Percentiles rank a stretch among this genome's conserved stretches.
Evolutionary conservation across 192 early-diverging fungal genomes (phyloP).

Genomic region (Obelidium mucronatum): DNA sequence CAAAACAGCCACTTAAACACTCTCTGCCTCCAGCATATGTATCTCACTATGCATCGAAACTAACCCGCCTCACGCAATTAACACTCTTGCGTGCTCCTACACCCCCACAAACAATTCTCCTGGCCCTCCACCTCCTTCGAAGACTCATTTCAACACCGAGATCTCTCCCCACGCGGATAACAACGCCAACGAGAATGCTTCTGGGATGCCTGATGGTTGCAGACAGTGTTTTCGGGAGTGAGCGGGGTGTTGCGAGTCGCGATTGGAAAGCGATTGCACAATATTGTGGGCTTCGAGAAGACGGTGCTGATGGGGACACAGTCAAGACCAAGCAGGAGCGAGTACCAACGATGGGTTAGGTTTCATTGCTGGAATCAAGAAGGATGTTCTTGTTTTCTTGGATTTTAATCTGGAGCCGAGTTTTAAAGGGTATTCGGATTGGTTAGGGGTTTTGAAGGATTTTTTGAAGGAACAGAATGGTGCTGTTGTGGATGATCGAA

Average conservation of each 20-base stretch:
- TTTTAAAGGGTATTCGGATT: slow-evolving; percentile 17
- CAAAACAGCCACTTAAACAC: neutral
- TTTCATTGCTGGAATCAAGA: slow-evolving; percentile 14
- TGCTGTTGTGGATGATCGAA: neutral
- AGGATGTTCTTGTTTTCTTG: slow-evolving; percentile 1
- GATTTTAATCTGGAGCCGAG: slow-evolving; percentile 4
- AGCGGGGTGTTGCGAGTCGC: slow-evolving; percentile 11
- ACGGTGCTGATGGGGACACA: neutral
- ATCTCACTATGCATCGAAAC: neutral
- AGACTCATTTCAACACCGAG: slow-evolving; percentile 5
- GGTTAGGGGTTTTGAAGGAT: slow-evolving; percentile 18
- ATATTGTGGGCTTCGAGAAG: neutral
- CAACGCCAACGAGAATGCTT: slow-evolving; percentile 2
- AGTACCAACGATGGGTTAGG: neutral
- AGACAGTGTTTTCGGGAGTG: neutral
- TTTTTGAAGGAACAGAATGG: slow-evolving; percentile 13
- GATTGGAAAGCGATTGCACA: slow-evolving; percentile 10
- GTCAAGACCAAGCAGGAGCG: neutral
- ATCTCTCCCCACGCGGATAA: neutral
- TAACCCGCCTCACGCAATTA: slow-evolving; percentile 2
- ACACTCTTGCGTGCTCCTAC: slow-evolving; percentile 9
- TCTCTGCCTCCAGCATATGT: slow-evolving; percentile 8
- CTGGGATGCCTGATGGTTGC: slow-evolving; percentile 24
- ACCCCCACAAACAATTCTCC: slow-evolving; percentile 10
- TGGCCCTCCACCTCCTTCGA: slow-evolving; percentile 16